A percentile compares a stretch with the other conserved stretches of the same genome.
Evolutionary conservation across 768 basidiomycete species (phyloP).

Genomic region (Agaricus blazei): DNA sequence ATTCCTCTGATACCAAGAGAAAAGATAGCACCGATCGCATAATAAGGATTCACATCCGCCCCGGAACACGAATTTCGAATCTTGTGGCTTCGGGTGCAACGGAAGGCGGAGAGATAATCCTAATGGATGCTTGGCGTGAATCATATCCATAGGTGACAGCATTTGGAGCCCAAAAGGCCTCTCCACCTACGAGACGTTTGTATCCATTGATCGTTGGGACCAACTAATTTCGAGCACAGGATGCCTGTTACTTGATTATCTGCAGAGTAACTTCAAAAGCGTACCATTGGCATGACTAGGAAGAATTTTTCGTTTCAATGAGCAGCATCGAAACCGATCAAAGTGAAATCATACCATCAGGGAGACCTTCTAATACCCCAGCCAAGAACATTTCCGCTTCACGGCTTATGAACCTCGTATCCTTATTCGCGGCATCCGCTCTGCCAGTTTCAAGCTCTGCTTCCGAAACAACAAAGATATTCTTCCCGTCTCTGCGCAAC

Average conservation of each 20-base stretch:
- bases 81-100: constrained; percentile 79
- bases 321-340: neutral
- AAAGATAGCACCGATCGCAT: constrained; percentile 84
- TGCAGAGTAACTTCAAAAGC: constrained; percentile 9
- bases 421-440: constrained; percentile 65
- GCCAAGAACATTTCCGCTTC: constrained; percentile 92
- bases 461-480: constrained; percentile 73
- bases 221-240: constrained; percentile 34
- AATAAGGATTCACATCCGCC: constrained; percentile 95
- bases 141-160: constrained; percentile 95
- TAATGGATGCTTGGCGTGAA: constrained; percentile 86
- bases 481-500: constrained; percentile 62
- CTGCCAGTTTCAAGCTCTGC: constrained; percentile 60
- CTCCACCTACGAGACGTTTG: constrained; percentile 92
- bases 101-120: constrained; percentile 89
- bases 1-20: constrained; percentile 86
- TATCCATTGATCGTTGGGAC: constrained; percentile 95
- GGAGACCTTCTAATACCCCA: constrained; percentile 82
- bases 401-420: constrained; percentile 80
- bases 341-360: constrained; percentile 59
- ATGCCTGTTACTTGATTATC: neutral
- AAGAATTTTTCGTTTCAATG: neutral
- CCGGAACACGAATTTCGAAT: constrained; percentile 91
- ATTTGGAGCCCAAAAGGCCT: constrained; percentile 93
- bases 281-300: constrained; percentile 77